phyloP scores from a whole-genome alignment of 805 yeast genomes.

The Barnettozyma botsteinii region DNA sequence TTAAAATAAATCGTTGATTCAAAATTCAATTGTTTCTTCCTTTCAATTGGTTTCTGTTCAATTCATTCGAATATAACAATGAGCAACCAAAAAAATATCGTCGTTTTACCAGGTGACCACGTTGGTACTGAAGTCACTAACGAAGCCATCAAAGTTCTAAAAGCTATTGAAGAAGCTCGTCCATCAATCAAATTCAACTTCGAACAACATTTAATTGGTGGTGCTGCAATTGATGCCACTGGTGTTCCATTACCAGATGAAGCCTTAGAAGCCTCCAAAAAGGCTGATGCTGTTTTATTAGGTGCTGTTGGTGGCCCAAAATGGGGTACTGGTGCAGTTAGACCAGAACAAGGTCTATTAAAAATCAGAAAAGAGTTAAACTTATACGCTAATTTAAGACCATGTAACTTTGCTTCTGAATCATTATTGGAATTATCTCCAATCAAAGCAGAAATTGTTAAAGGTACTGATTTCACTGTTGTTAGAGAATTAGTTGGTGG shows the following conservation, averaged over 20 bases:
- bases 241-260: slow-evolving; percentile 88
- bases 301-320: slow-evolving; percentile 99
- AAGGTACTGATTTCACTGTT: slow-evolving; percentile 87
- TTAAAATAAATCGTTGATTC: background rate
- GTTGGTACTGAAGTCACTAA: slow-evolving; percentile 86
- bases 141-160: slow-evolving; percentile 88
- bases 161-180: slow-evolving; percentile 61
- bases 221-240: slow-evolving; percentile 96
- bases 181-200: slow-evolving; percentile 64
- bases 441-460: slow-evolving; percentile 74
- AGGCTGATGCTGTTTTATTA: slow-evolving; percentile 88
- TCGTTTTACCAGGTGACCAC: slow-evolving; percentile 94
- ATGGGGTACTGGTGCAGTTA: slow-evolving; percentile 95
- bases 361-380: slow-evolving; percentile 92
- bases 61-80: background rate
- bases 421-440: slow-evolving; percentile 83
- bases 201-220: slow-evolving; percentile 86
- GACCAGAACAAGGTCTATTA: slow-evolving; percentile 96
- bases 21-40: background rate
- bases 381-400: slow-evolving; percentile 93
- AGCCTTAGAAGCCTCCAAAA: slow-evolving; percentile 75
- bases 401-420: slow-evolving; percentile 89
- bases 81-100: slow-evolving; percentile 52
- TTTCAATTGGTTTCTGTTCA: background rate
- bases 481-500: slow-evolving; percentile 98